Percentiles rank a stretch among this genome's conserved stretches.
Conservation (phyloP, 148 eudicot genomes). For the Rhododendron kiyosumense region DNA sequence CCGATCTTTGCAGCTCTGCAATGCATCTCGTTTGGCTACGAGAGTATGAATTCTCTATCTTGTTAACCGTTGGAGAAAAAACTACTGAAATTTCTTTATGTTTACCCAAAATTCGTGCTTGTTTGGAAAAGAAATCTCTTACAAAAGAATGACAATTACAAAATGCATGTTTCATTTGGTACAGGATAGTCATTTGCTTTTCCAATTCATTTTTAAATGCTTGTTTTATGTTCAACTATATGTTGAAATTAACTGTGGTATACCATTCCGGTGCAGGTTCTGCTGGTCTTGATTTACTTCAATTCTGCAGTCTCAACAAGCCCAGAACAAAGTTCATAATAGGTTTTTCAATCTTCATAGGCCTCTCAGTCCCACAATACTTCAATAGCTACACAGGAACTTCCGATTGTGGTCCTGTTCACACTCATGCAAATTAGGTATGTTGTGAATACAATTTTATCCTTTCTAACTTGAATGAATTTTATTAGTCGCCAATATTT, state of each 20-base stretch:
- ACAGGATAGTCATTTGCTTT: too few species aligned
- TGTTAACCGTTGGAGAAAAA: not conserved
- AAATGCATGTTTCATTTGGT: too few species aligned
- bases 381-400: slow-evolving; percentile 52
- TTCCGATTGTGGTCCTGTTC: slow-evolving; percentile 66
- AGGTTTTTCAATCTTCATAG: slow-evolving; percentile 66
- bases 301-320: slow-evolving; percentile 87
- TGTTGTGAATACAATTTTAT: not conserved
- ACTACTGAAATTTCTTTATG: not conserved
- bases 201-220: too few species aligned
- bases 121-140: too few species aligned
- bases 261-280: slow-evolving; percentile 42
- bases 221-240: not conserved
- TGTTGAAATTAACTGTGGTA: not conserved
- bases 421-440: slow-evolving; percentile 64
- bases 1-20: slow-evolving; percentile 83
- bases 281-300: slow-evolving; percentile 73
- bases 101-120: not conserved
- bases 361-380: slow-evolving; percentile 82
- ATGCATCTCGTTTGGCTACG: slow-evolving; percentile 74
- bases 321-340: slow-evolving; percentile 82
- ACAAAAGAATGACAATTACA: too few species aligned
- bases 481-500: not conserved
- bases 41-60: slow-evolving; percentile 42
- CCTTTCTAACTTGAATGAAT: not conserved